Base-by-base conservation (phyloP, 208 protist genomes). In the Trypanosoma boissoni region DNA sequence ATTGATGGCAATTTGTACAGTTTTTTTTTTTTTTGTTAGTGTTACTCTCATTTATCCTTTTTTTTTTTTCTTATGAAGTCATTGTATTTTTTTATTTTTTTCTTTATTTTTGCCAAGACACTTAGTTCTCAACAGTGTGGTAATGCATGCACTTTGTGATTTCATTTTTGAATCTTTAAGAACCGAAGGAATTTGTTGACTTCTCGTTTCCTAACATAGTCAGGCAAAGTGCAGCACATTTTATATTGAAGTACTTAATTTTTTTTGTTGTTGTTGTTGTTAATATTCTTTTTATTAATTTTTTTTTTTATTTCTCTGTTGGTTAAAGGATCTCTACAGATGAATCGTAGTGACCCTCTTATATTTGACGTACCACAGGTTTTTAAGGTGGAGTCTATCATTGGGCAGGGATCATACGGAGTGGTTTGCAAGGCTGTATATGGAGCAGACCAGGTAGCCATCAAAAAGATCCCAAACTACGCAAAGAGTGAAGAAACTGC, bases 361-460 rank as follows among this genome's bases (percentile, higher is more conserved):
- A 86, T 92, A 36, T 95, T 95, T 60, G 86, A 95, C 45, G 86
- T 95, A 12, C 89, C 89, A 26, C 71, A 76, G n/a, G 68, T 81
- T 31, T 97, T 95, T 63, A 64, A 78, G 58, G 88, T 94, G 28
- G 83, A 91, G 66, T 90, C 83, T n/a, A 93, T 95, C 45, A 86
- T 95, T 58, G 91, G 91, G 23, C 87, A 97, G 53, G 94, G 94
- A 18, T 86, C 94, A 7, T 97, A 96, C 71, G 94, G 94, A 18
- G 89, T 85, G n/a, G 93, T 97, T 14, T 96, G 85, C 74, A 91
- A 90, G 61, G 94, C 94, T 0, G 43, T 69, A n/a, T 92, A 88
- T 54, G 71, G 79, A 34, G 70, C 54, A 12, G 88, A 95, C 32
- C 72, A 76, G 44, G 74, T 94, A 46, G 91, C 91, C 6, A 74